Percentiles rank a stretch among this genome's conserved stretches.
Evolutionary conservation across 2,329 filamentous ascomycete species (phyloP).

Genomic region (Aureobasidium mangrovei): DNA sequence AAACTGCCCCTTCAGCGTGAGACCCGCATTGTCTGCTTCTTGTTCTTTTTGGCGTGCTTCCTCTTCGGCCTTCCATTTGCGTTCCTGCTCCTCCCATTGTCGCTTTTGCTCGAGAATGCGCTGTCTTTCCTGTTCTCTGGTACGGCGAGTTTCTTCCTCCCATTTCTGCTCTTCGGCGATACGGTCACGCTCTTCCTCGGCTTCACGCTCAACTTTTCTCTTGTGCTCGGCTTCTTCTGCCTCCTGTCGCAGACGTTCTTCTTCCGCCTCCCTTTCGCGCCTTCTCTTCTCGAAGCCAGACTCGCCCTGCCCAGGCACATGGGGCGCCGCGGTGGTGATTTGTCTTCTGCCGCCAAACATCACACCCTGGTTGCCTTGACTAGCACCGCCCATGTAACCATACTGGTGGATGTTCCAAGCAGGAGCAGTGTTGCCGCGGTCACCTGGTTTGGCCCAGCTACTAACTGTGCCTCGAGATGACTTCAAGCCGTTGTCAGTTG

Average conservation of each 20-base stretch:
- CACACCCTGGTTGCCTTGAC: slow-evolving; percentile 89
- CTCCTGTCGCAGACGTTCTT: slow-evolving; percentile 40
- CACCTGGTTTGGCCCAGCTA: slow-evolving; percentile 80
- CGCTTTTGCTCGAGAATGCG: slow-evolving; percentile 59
- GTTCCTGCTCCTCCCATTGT: slow-evolving; percentile 70
- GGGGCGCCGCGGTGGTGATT: slow-evolving; percentile 74
- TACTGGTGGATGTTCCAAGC: slow-evolving; percentile 99
- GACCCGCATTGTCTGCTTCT: slow-evolving; percentile 57
- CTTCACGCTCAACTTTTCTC: slow-evolving; percentile 46
- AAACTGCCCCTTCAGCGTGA: slow-evolving; percentile 69
- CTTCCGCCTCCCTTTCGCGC: slow-evolving; percentile 48
- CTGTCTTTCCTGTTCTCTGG: slow-evolving; percentile 50
- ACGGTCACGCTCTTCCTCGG: slow-evolving; percentile 54
- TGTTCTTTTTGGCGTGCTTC: slow-evolving; percentile 64
- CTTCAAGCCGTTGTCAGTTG: slow-evolving; percentile 38
- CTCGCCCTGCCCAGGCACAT: slow-evolving; percentile 57
- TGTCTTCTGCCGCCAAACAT: slow-evolving; percentile 85
- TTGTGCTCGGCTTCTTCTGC: slow-evolving; percentile 46
- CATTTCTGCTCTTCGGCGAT: slow-evolving; percentile 57
- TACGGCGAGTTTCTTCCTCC: slow-evolving; percentile 55
- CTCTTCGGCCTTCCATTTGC: slow-evolving; percentile 68
- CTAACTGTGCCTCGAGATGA: slow-evolving; percentile 53
- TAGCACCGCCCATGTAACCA: slow-evolving; percentile 95
- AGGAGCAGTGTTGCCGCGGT: slow-evolving; percentile 71
- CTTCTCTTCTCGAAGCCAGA: slow-evolving; percentile 73